These are phyloP conservation scores for Fraxinus quadrangulata DNA, from an alignment of 257 asterid genomes.

Conservation along the genomic window DNA sequence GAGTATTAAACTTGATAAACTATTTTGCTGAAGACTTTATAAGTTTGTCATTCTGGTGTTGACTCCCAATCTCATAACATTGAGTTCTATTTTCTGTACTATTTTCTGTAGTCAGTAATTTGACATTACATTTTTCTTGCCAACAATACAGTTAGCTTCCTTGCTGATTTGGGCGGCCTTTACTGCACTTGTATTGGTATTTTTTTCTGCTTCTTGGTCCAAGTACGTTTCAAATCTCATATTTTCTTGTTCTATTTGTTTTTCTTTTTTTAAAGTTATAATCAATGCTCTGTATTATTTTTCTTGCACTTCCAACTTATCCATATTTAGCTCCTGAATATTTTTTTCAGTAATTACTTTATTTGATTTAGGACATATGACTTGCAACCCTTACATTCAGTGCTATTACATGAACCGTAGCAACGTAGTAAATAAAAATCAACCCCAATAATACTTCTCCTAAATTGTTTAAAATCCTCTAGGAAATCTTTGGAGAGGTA, in stretches of 20 bases:
- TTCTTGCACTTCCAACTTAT: constrained; percentile 1
- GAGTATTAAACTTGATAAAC: constrained; percentile 24
- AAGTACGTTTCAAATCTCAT: constrained; percentile 53
- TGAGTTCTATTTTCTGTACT: constrained; percentile 3
- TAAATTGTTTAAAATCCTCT: neutral
- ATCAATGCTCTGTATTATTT: neutral
- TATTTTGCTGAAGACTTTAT: neutral
- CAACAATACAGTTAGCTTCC: constrained; percentile 94
- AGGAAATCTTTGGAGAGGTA: constrained; percentile 2
- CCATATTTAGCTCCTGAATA: constrained; percentile 8
- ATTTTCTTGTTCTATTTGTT: constrained; percentile 16
- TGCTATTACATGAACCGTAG: neutral
- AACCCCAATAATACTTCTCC: neutral
- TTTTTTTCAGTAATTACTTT: constrained; percentile 1
- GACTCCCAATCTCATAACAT: neutral
- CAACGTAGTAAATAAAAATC: too few species aligned
- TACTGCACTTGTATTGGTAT: constrained; percentile 82
- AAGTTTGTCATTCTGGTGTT: neutral
- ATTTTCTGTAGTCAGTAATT: constrained; percentile 26
- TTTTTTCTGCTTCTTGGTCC: constrained; percentile 84
- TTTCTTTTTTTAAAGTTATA: neutral
- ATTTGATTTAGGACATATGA: constrained; percentile 4
- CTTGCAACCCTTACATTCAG: neutral
- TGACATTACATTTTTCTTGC: constrained; percentile 33
- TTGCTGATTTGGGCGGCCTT: constrained; percentile 98